phyloP scores from a whole-genome alignment of 116 monocot genomes.

The Trichopus zeylanicus region DNA sequence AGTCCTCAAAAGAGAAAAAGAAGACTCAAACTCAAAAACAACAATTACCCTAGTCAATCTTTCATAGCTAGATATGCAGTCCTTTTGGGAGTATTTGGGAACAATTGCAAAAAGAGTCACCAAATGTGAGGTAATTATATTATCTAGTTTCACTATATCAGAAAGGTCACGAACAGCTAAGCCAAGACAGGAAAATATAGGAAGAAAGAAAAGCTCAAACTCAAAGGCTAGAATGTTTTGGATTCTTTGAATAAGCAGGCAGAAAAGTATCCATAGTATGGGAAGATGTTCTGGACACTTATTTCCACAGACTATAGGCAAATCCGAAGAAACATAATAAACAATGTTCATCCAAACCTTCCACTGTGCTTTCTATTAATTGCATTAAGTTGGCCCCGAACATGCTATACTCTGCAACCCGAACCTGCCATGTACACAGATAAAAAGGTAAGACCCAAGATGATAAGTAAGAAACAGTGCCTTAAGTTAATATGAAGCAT shows the following conservation, averaged over 20 bases:
- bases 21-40: neutral
- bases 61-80: constrained; percentile 91
- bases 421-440: constrained; percentile 19
- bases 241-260: neutral
- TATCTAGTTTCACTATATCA: constrained; percentile 77
- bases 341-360: constrained; percentile 36
- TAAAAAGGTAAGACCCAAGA: neutral
- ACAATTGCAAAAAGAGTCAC: constrained; percentile 84
- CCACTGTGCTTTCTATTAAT: constrained; percentile 96
- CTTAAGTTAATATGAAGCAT: too few relatives aligned
- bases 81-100: constrained; percentile 94
- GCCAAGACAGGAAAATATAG: too few relatives aligned
- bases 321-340: neutral
- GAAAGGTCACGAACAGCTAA: constrained; percentile 94
- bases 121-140: constrained; percentile 87
- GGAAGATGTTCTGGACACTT: neutral
- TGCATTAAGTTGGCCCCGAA: constrained; percentile 94
- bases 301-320: too few relatives aligned
- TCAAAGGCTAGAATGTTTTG: neutral
- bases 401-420: constrained; percentile 79
- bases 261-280: neutral
- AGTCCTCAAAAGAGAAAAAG: too few relatives aligned
- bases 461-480: too few relatives aligned
- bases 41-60: constrained; percentile 50
- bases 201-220: constrained; percentile 2